Base-by-base conservation (phyloP, 2,329 filamentous ascomycete species). In the Lachnellula suecica region DNA sequence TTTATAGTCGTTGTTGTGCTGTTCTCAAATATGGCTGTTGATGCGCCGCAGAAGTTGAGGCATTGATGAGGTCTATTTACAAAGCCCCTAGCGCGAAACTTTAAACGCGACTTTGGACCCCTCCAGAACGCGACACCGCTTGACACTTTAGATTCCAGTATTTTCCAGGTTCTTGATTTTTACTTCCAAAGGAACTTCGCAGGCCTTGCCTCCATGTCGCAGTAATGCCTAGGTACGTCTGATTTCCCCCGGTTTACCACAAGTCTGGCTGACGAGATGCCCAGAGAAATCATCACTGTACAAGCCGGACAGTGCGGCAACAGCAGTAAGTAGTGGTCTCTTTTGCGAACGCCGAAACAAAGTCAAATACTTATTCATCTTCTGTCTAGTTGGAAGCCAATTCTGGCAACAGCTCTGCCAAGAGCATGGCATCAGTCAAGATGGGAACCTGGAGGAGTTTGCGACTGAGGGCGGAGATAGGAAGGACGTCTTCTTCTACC, bases 291-390 rank as follows among this genome's bases (percentile, higher is more conserved):
- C 67, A 99, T 99, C 74, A 99, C 95, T 58, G 88, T 99, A 66
- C 94, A 99, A 76, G 93, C 95, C 61, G 94, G 94, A 82, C 94
- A 97, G 75, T 97, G 94, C 81, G 94, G 93, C 82, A 97, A 97
- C 77, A 97, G 92, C 84, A 93, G 92, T 96, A 71, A 79, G 89
- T 88, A 58, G 59, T 57, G 50, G 52, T 52, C 51, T 49, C n/a
- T 10, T 34, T 10, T 38, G 38, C 27, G 15, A 50, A 31, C 10
- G 31, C 44, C 15, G 17, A 25, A 9, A 19, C 37, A 17, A n/a
- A 22, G 49, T 17, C 40, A 29, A 23, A 27, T 56, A 47, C 57
- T 59, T 10, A 63, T 44, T 20, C 27, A 45, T 27, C 29, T 29
- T 7, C 13, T 17, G 44, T 35, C 5, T 66, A 96, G 91, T 97